phyloP scores from a whole-genome alignment of 768 basidiomycete genomes.

The Russula foetens region DNA sequence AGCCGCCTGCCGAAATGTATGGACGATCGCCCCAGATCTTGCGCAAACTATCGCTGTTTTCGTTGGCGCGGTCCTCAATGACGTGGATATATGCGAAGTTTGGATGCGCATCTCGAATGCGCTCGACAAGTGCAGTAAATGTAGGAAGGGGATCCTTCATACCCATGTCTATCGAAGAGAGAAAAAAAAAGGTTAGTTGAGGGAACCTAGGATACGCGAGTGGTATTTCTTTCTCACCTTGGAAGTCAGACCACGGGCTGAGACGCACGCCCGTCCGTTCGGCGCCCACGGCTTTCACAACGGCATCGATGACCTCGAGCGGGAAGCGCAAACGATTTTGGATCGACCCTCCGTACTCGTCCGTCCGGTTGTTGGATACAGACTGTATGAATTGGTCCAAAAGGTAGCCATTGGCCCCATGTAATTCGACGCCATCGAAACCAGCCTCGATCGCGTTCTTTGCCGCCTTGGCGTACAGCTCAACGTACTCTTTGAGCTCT shows the following conservation, averaged over 20 bases:
- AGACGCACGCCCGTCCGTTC: conserved; percentile 32
- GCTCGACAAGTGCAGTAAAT: background rate
- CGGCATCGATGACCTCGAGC: conserved; percentile 31
- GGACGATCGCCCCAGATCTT: background rate
- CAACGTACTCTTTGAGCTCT: conserved; percentile 23
- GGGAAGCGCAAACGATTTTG: conserved; percentile 37
- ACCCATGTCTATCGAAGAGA: conserved; percentile 5
- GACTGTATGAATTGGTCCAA: conserved; percentile 33
- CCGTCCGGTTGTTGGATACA: conserved; percentile 32
- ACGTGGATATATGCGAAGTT: conserved; percentile 8
- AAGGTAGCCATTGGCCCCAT: conserved; percentile 23
- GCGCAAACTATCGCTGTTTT: background rate
- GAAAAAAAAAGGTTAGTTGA: background rate
- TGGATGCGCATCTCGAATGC: background rate
- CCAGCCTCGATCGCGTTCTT: conserved; percentile 31
- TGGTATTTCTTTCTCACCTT: conserved; percentile 19
- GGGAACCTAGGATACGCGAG: too few relatives aligned
- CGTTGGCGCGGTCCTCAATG: background rate
- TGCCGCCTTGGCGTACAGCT: conserved; percentile 28
- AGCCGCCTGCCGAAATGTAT: conserved; percentile 3
- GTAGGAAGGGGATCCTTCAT: conserved; percentile 12
- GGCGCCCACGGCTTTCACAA: conserved; percentile 31
- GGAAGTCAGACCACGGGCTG: conserved; percentile 27
- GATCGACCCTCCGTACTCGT: conserved; percentile 39
- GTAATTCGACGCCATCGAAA: conserved; percentile 38